Percentiles rank a stretch among this genome's conserved stretches.
Evolutionary conservation across 1,139 yeast species (phyloP).

Genomic region (Protomyces macrosporus): DNA sequence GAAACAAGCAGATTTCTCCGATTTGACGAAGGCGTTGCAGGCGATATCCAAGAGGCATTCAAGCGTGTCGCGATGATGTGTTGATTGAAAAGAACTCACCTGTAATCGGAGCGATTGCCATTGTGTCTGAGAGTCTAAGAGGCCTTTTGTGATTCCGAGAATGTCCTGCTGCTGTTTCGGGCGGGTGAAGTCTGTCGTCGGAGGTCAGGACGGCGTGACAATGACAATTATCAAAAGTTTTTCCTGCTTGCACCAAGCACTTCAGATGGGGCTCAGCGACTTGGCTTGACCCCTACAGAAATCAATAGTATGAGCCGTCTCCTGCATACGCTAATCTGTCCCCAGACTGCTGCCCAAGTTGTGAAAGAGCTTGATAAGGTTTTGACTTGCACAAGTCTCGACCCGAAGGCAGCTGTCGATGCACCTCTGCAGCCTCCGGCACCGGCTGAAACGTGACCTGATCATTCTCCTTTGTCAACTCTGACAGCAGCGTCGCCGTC

Average conservation of each 20-base stretch:
- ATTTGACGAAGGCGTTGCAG: too few relatives aligned
- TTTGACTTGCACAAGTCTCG: slow-evolving; percentile 9
- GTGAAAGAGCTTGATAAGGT: not conserved
- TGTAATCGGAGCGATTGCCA: not conserved
- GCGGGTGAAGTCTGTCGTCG: too few relatives aligned
- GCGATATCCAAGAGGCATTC: too few relatives aligned
- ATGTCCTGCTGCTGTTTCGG: too few relatives aligned
- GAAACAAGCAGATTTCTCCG: too few relatives aligned
- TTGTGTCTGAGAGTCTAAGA: not conserved
- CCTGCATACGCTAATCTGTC: not conserved
- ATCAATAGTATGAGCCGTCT: slow-evolving; percentile 3
- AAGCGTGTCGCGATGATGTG: too few relatives aligned
- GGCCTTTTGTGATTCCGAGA: too few relatives aligned
- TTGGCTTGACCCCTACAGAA: too few relatives aligned
- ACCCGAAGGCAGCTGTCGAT: slow-evolving; percentile 17
- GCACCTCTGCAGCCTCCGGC: slow-evolving; percentile 1
- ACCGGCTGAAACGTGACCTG: slow-evolving; percentile 21
- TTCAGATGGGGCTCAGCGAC: too few relatives aligned
- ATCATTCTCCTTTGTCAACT: slow-evolving; percentile 8
- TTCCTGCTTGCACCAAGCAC: too few relatives aligned
- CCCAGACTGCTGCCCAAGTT: not conserved
- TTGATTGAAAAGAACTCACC: not conserved
- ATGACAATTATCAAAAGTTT: too few relatives aligned
- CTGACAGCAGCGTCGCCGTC: not conserved
- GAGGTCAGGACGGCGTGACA: too few relatives aligned